Evolutionary conservation across 306 rosid species (phyloP), one percentile per base, ranked within the genome.

Genomic region (Coriaria nepalensis): DNA sequence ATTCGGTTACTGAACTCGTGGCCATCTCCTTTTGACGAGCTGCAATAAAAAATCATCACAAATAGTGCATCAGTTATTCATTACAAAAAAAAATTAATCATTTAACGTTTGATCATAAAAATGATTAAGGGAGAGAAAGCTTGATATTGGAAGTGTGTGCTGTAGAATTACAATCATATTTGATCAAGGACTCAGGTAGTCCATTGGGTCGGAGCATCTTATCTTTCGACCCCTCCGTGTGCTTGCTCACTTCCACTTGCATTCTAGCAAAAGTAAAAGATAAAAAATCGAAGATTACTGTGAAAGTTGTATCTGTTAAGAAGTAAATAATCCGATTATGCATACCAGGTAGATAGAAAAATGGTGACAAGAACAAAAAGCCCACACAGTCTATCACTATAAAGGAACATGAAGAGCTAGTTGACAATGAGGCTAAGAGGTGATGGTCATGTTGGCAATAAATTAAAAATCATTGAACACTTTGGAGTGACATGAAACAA

Each of bases 191-290:
- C 52, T 81, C 93, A 4, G 95, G 95, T 72, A 84, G 70, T 55
- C 97, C 97, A 74, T 90, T 90, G 42, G 97, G 97, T 56, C 97
- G 97, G 52, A 90, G 48, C 75, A 55, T 73, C 64, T 81, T 90
- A 55, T 90, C 97, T 71, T 84, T 84, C 62, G 73, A 49, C 60
- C 95, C 95, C 61, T 90, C 97, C 0, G 97, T 84, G 33, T 90
- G 97, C 83, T 90, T 84, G 67, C 97, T 90, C 55, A 90, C 97
- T 60, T 90, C 97, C 74, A 90, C 95, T 84, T 49, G 93, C 97
- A 90, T 90, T 68, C 97, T 90, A 75, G 54, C 66, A 69, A 29
- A 37, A 41, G 20, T 2, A 38, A 45, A 49, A 37, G 29, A 33
- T 33, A 42, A 36, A 37, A 34, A 20, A 49, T 5, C 6, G 0